Evolutionary conservation across 1,284 basidiomycete species (phyloP).

Genomic region (Xerocomus nothofagi): DNA sequence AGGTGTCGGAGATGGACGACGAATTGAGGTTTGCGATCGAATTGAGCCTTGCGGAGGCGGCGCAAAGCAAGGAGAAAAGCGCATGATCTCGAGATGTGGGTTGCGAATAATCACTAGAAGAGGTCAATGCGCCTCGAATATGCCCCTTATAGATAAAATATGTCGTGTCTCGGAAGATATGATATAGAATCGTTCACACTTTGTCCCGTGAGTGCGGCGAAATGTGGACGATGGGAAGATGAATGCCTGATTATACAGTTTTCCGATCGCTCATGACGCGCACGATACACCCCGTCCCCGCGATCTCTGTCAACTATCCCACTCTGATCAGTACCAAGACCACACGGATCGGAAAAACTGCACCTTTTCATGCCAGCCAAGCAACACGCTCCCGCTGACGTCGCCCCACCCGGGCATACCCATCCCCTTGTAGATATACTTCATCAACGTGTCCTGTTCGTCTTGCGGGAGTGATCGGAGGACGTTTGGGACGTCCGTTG

Average conservation of each 20-base stretch:
- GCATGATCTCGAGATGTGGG: slow-evolving; percentile 11
- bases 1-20: slow-evolving; percentile 43
- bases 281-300: slow-evolving; percentile 96
- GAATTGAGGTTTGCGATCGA: slow-evolving; percentile 55
- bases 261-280: slow-evolving; percentile 96
- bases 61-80: slow-evolving; percentile 40
- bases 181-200: slow-evolving; percentile 5
- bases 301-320: slow-evolving; percentile 86
- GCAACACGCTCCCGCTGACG: slow-evolving; percentile 84
- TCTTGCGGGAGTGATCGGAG: slow-evolving; percentile 77
- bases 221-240: background rate
- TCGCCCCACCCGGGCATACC: slow-evolving; percentile 81
- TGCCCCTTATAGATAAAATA: slow-evolving; percentile 5
- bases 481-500: slow-evolving; percentile 81
- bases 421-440: slow-evolving; percentile 98
- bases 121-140: background rate
- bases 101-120: slow-evolving; percentile 1
- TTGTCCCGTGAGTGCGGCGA: no score
- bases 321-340: slow-evolving; percentile 7
- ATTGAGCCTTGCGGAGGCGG: slow-evolving; percentile 59
- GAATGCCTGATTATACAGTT: slow-evolving; percentile 54
- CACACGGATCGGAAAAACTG: background rate
- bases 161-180: background rate
- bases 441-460: slow-evolving; percentile 94
- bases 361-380: slow-evolving; percentile 43